phyloP scores from a whole-genome alignment of 768 basidiomycete genomes.

The Pisolithus albus region DNA sequence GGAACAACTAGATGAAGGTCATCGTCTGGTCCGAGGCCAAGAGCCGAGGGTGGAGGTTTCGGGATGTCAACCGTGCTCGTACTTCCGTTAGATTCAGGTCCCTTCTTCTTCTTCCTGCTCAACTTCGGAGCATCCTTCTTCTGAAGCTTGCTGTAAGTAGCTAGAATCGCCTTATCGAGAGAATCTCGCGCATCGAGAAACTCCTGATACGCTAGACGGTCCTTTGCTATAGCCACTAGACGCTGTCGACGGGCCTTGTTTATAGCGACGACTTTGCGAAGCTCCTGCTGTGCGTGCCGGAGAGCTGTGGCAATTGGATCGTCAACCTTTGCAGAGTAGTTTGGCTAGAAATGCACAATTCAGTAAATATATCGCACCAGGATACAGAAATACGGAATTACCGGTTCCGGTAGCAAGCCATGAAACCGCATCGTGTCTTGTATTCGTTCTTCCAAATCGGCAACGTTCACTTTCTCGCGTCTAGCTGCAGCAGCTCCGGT shows the following conservation, averaged over 20 bases:
- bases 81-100: constrained; percentile 27
- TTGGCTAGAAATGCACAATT: constrained; percentile 41
- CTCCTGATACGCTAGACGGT: constrained; percentile 87
- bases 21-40: constrained; percentile 64
- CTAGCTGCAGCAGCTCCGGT: constrained; percentile 72
- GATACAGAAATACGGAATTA: constrained; percentile 34
- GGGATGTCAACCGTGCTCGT: constrained; percentile 31
- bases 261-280: constrained; percentile 65
- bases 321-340: constrained; percentile 74
- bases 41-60: constrained; percentile 62
- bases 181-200: constrained; percentile 80
- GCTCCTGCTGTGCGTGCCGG: constrained; percentile 77
- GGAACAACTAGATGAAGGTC: constrained; percentile 56
- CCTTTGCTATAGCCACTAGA: constrained; percentile 69
- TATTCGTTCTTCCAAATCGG: constrained; percentile 70
- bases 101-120: constrained; percentile 69
- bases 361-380: constrained; percentile 8
- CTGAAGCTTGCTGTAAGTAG: constrained; percentile 71
- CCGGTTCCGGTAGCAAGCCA: constrained; percentile 61
- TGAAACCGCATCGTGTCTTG: constrained; percentile 73
- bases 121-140: constrained; percentile 73
- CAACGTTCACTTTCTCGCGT: constrained; percentile 69
- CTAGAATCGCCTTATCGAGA: constrained; percentile 78
- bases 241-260: constrained; percentile 81
- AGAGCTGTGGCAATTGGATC: constrained; percentile 91